These are phyloP conservation scores for Aspergillus leporis DNA, from an alignment of 495 filamentous ascomycete genomes.

Conservation along the genomic window DNA sequence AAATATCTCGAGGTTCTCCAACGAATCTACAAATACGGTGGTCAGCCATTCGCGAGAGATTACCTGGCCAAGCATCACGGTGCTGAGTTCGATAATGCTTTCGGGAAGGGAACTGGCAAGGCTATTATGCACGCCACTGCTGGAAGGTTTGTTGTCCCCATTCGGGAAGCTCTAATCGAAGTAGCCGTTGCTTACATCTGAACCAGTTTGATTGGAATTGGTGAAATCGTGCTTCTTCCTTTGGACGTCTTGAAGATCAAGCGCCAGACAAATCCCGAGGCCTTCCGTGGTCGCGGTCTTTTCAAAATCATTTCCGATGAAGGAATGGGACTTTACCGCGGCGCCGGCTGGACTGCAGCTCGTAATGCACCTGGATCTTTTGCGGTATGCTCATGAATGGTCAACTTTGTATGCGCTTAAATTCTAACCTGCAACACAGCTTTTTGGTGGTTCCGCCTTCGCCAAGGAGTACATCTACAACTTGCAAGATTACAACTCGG, in stretches of 20 bases:
- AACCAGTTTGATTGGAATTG: slow-evolving; percentile 85
- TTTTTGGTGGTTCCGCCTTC: slow-evolving; percentile 97
- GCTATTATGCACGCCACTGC: slow-evolving; percentile 97
- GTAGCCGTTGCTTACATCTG: slow-evolving; percentile 17
- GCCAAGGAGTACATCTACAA: slow-evolving; percentile 93
- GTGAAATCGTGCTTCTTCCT: slow-evolving; percentile 92
- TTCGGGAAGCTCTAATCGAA: not conserved
- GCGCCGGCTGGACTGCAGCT: slow-evolving; percentile 96
- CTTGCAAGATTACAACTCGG: slow-evolving; percentile 89
- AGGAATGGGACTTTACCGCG: slow-evolving; percentile 92
- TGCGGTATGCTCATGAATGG: slow-evolving; percentile 63
- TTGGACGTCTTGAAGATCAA: slow-evolving; percentile 99
- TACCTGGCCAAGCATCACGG: slow-evolving; percentile 83
- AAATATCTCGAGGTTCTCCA: slow-evolving; percentile 65
- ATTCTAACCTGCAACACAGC: slow-evolving; percentile 49
- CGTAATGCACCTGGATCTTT: slow-evolving; percentile 97
- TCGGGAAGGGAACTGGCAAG: slow-evolving; percentile 96
- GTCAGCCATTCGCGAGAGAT: slow-evolving; percentile 93
- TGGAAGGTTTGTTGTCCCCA: slow-evolving; percentile 63
- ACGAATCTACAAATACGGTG: slow-evolving; percentile 98
- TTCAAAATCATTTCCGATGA: slow-evolving; percentile 90
- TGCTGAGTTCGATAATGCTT: slow-evolving; percentile 77
- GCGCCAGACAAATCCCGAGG: slow-evolving; percentile 97
- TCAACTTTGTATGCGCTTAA: slow-evolving; percentile 10
- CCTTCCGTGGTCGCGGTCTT: slow-evolving; percentile 91